phyloP scores from a whole-genome alignment of 2,329 filamentous ascomycete species.

The Botryotinia narcissicola region DNA sequence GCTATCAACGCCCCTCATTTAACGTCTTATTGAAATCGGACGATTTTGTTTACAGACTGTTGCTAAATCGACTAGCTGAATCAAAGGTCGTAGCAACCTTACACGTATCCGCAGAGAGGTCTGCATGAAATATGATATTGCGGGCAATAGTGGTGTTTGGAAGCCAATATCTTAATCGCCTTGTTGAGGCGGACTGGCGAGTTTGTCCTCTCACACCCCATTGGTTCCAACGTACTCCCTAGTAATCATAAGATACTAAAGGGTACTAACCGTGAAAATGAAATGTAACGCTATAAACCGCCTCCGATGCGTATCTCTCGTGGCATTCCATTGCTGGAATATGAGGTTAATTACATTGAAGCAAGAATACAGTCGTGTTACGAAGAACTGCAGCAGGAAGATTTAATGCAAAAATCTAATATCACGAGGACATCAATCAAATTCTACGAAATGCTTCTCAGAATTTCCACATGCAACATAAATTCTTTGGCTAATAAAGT shows the following conservation, averaged over 20 bases:
- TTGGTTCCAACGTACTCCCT: slow-evolving; percentile 10
- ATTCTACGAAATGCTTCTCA: slow-evolving; percentile 11
- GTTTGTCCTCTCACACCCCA: not conserved
- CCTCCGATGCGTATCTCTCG: slow-evolving; percentile 16
- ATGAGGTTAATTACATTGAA: slow-evolving; percentile 16
- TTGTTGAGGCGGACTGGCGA: slow-evolving; percentile 20
- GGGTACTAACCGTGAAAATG: slow-evolving; percentile 15
- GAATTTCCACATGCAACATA: not conserved
- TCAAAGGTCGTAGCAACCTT: slow-evolving; percentile 4
- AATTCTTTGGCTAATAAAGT: slow-evolving; percentile 8
- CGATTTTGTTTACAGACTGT: not conserved
- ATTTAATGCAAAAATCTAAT: slow-evolving; percentile 11
- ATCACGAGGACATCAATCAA: slow-evolving; percentile 19
- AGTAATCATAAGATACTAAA: slow-evolving; percentile 13
- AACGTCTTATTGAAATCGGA: slow-evolving; percentile 3
- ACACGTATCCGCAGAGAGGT: slow-evolving; percentile 16
- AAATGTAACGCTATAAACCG: slow-evolving; percentile 6
- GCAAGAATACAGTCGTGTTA: slow-evolving; percentile 14
- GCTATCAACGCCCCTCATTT: not conserved
- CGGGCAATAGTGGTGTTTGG: slow-evolving; percentile 10
- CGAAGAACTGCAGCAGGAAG: slow-evolving; percentile 16
- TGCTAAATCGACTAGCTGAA: slow-evolving; percentile 5
- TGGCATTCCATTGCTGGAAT: slow-evolving; percentile 20
- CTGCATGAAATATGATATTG: slow-evolving; percentile 3
- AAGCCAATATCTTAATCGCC: slow-evolving; percentile 19